Percentiles rank a stretch among this genome's conserved stretches.
Evolutionary conservation across 2,329 filamentous ascomycete species (phyloP).

Genomic region (Hymenotorrendiella dingleyae): DNA sequence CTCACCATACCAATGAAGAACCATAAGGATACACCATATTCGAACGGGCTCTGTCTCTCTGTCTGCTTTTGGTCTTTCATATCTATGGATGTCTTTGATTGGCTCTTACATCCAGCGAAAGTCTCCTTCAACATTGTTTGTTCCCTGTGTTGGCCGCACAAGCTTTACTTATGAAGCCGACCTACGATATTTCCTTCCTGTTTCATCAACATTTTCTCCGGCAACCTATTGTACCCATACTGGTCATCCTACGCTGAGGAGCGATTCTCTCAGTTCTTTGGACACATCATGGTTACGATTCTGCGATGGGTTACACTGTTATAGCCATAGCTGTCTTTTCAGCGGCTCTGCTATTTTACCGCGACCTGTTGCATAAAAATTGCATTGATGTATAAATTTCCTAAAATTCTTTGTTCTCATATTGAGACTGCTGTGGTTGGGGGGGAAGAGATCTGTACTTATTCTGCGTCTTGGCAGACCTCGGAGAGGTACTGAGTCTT

Average conservation of each 20-base stretch:
- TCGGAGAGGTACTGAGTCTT: conserved; percentile 10
- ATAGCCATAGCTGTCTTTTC: conserved; percentile 18
- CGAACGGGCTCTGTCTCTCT: conserved; percentile 23
- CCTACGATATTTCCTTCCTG: conserved; percentile 28
- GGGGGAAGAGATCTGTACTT: conserved; percentile 16
- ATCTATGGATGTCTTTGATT: conserved; percentile 31
- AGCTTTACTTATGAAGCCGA: conserved; percentile 19
- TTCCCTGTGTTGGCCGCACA: conserved; percentile 18
- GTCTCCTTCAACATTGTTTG: conserved; percentile 27
- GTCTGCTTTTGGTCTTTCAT: conserved; percentile 30
- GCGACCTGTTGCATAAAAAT: conserved; percentile 21
- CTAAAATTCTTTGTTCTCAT: conserved; percentile 18
- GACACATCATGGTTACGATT: conserved; percentile 58
- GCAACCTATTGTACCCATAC: conserved; percentile 37
- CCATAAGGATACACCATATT: conserved; percentile 30
- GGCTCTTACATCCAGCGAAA: conserved; percentile 28
- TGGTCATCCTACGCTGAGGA: conserved; percentile 51
- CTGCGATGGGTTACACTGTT: conserved; percentile 35
- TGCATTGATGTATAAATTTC: conserved; percentile 24
- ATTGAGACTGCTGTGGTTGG: conserved; percentile 13
- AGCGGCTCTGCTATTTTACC: conserved; percentile 18
- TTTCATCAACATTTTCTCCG: conserved; percentile 31
- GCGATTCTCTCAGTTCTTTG: conserved; percentile 49
- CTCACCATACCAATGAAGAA: conserved; percentile 26
- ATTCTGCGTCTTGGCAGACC: conserved; percentile 19